These are phyloP conservation scores for Symbiodinium pilosum DNA, from an alignment of 73 alveolate species.

Conservation along the genomic window DNA sequence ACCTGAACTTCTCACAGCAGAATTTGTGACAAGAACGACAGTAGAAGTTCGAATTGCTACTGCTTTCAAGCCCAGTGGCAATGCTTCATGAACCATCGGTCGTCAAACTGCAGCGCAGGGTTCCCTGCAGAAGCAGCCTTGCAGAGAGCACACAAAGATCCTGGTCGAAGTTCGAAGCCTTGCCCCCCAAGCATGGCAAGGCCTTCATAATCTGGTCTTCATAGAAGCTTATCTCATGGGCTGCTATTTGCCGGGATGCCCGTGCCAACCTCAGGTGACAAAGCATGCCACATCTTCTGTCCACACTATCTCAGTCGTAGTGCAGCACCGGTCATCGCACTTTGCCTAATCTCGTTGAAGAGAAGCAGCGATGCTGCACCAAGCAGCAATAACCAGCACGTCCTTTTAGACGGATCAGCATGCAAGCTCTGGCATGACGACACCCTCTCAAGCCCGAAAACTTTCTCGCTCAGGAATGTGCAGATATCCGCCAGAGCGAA, in stretches of 20 bases:
- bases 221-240: not conserved
- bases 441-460: not conserved
- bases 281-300: too few relatives aligned
- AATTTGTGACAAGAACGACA: too few relatives aligned
- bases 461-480: not conserved
- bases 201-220: conserved; percentile 4
- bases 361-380: not conserved
- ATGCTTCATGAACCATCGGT: not conserved
- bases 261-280: not conserved
- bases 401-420: not conserved
- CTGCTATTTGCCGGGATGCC: not conserved
- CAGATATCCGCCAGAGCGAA: too few relatives aligned
- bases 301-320: too few relatives aligned
- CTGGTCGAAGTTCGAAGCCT: too few relatives aligned
- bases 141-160: too few relatives aligned
- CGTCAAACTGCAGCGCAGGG: not conserved
- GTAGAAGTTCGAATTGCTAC: not conserved
- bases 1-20: too few relatives aligned
- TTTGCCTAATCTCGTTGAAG: not conserved
- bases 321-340: too few relatives aligned
- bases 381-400: not conserved
- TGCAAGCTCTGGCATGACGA: not conserved
- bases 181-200: not conserved
- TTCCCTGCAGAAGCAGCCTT: not conserved
- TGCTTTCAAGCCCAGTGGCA: not conserved